Base-by-base conservation (phyloP, 192 early-diverging fungal species). In the Rhizophagus clarus region DNA sequence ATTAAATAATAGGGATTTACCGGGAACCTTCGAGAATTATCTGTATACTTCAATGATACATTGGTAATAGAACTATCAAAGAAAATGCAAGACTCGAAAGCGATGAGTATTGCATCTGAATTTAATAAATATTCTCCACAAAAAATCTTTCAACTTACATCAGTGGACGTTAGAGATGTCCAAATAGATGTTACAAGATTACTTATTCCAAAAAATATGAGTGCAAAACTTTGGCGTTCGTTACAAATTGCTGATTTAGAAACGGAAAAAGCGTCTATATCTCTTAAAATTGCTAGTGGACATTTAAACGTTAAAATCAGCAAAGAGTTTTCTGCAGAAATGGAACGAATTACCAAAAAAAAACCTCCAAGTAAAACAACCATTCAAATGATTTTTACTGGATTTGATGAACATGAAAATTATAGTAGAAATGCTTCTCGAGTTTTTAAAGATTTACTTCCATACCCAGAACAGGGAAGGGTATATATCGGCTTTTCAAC, bases 401-500 rank as follows among this genome's bases (percentile, higher is more conserved):
- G 92, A 68, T 89, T 86, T 77, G 94, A 96, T 42, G 94, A 97
- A 74, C 86, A 93, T 74, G 92, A n/a, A 22, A 51, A 71, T 26
- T n/a, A 42, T n/a, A 45, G 47, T 29, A 69, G 17, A 49, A 69
- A 56, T 24, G 42, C 37, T 51, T 26, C n/a, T 60, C 34, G n/a
- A 26, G 89, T 97, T 20, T 97, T 97, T 81, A 85, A 89, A 61
- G 91, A 93, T 66, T 80, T 97, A 5, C 83, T 97, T 9, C 91
- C 94, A 1, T 89, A 85, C 37, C 89, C 88, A 26, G 87, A 93
- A 31, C 95, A 96, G 81, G 96, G 96, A 8, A 86, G 90, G 12
- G 88, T 97, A 14, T 96, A 96, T 79, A 97, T 97, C 61, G 96
- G 96, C 0, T 94, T 97, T 79, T 94, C 94, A 0, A 97, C 96